These are phyloP conservation scores for Candida lessepsii DNA, from an alignment of 805 yeast genomes.

Conservation along the genomic window DNA sequence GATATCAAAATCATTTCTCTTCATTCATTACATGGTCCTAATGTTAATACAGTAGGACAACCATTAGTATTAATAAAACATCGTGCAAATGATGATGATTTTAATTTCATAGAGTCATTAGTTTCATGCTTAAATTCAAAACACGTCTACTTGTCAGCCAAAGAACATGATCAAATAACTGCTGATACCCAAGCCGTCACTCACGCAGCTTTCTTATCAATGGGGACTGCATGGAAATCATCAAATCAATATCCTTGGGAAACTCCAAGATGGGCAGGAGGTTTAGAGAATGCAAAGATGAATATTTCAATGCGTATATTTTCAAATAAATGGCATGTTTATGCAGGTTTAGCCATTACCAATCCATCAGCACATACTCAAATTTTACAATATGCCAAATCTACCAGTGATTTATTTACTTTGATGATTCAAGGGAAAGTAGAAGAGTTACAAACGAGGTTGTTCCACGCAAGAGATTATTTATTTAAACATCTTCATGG, in stretches of 20 bases:
- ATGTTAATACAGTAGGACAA: conserved; percentile 84
- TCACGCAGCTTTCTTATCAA: conserved; percentile 93
- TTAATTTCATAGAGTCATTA: conserved; percentile 60
- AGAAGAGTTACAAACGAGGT: conserved; percentile 56
- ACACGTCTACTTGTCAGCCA: conserved; percentile 73
- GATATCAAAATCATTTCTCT: conserved; percentile 84
- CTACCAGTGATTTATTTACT: conserved; percentile 79
- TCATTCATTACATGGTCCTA: conserved; percentile 95
- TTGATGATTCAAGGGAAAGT: conserved; percentile 72
- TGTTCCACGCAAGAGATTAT: conserved; percentile 63
- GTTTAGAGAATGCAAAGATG: conserved; percentile 92
- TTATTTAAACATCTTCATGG: conserved; percentile 69
- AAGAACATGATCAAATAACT: conserved; percentile 89
- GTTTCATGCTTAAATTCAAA: conserved; percentile 76
- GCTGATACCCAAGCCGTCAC: conserved; percentile 99
- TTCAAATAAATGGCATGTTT: conserved; percentile 96
- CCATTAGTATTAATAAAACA: conserved; percentile 87
- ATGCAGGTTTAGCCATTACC: conserved; percentile 95
- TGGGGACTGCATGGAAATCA: conserved; percentile 96
- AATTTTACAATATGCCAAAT: conserved; percentile 82
- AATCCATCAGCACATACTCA: conserved; percentile 94
- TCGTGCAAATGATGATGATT: conserved; percentile 50
- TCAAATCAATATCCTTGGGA: conserved; percentile 90
- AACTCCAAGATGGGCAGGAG: conserved; percentile 82
- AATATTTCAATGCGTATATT: conserved; percentile 88